Percentiles rank a stretch among this genome's conserved stretches.
Evolutionary conservation across 768 basidiomycete genomes (phyloP).

Genomic region (Daedaleopsis nitida): DNA sequence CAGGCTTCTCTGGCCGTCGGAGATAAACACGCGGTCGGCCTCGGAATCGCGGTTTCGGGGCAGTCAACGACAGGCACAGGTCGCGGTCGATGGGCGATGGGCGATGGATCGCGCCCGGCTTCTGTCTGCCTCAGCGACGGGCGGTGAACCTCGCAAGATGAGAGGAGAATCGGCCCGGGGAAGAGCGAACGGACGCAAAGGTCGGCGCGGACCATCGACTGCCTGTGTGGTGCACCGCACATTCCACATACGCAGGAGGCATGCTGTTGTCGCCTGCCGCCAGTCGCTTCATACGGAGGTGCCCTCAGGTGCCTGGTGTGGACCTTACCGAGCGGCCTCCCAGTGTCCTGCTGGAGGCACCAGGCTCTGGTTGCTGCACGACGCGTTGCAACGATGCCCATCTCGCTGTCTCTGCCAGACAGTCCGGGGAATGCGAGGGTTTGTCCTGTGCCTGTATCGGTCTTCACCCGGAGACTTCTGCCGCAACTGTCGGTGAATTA

Average conservation of each 20-base stretch:
- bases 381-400: no score
- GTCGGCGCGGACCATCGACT: no score
- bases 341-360: no score
- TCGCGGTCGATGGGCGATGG: not conserved
- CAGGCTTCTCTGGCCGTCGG: not conserved
- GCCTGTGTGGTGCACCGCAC: not conserved
- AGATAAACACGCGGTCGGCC: not conserved
- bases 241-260: not conserved
- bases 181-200: not conserved
- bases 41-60: no score
- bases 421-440: no score
- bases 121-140: not conserved
- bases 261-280: not conserved
- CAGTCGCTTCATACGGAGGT: not conserved
- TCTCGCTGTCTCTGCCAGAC: no score
- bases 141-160: not conserved
- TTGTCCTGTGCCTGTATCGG: no score
- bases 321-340: no score
- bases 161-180: not conserved
- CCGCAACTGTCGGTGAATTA: no score
- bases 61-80: not conserved
- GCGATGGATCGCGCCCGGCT: not conserved
- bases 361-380: no score
- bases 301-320: no score
- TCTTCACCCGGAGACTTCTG: no score